Percentiles rank a stretch among this genome's conserved stretches.
phyloP scores from a whole-genome alignment of 495 filamentous ascomycete species.

The Geopyxis carbonaria region DNA sequence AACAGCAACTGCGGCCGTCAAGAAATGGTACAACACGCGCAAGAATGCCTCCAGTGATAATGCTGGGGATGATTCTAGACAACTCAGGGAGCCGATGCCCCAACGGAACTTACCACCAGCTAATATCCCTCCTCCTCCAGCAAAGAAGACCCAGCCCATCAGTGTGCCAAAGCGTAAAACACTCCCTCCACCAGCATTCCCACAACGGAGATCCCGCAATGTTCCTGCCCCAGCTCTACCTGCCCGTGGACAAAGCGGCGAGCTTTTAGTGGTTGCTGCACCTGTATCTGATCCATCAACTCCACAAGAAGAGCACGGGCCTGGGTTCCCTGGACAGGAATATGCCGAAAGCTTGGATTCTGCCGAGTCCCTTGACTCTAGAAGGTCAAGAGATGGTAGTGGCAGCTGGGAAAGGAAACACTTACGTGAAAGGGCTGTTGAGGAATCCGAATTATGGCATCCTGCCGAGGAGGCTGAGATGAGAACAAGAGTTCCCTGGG shows the following conservation, averaged over 20 bases:
- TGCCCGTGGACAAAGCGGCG: slow-evolving; percentile 19
- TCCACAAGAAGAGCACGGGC: slow-evolving; percentile 31
- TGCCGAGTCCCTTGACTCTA: too few relatives aligned
- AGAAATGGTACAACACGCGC: slow-evolving; percentile 49
- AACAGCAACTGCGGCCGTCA: slow-evolving; percentile 58
- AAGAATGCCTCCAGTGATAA: slow-evolving; percentile 19
- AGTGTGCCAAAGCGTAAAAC: slow-evolving; percentile 46
- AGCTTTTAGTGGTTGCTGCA: slow-evolving; percentile 42
- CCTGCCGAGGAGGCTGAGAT: slow-evolving; percentile 22
- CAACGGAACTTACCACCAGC: slow-evolving; percentile 62
- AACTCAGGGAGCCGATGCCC: slow-evolving; percentile 12
- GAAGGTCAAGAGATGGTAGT: background rate
- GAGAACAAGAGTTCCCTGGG: slow-evolving; percentile 19
- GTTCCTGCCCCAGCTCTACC: slow-evolving; percentile 30
- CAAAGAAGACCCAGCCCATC: slow-evolving; percentile 39
- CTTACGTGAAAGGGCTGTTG: background rate
- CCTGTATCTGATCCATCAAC: too few relatives aligned
- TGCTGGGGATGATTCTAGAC: too few relatives aligned
- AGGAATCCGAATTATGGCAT: slow-evolving; percentile 19
- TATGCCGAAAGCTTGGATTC: background rate
- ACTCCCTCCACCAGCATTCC: slow-evolving; percentile 30
- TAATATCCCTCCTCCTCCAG: slow-evolving; percentile 43
- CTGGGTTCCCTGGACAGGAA: background rate
- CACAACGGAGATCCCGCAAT: slow-evolving; percentile 24
- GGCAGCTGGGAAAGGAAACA: background rate